Percentiles rank a stretch among this genome's conserved stretches.
phyloP scores from a whole-genome alignment of 805 yeast species.

The Candida chauliodis region DNA sequence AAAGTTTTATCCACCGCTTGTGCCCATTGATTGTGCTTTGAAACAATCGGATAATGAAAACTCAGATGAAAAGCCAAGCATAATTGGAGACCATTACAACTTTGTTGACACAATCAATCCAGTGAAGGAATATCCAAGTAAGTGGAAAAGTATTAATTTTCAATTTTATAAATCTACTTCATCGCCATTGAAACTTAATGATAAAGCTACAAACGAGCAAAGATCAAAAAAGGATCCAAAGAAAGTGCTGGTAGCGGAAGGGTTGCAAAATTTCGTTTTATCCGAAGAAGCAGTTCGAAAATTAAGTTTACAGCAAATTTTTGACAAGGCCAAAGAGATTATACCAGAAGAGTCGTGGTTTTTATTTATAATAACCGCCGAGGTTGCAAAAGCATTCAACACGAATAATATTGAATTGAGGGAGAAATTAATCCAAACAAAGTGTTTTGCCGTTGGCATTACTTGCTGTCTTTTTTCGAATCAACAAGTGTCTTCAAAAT shows the following conservation, averaged over 20 bases:
- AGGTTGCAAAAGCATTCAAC: constrained; percentile 71
- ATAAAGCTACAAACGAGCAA: constrained; percentile 12
- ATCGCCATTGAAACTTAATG: constrained; percentile 10
- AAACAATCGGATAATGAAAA: constrained; percentile 14
- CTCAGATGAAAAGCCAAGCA: constrained; percentile 17
- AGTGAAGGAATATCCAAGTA: constrained; percentile 46
- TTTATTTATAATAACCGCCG: constrained; percentile 58
- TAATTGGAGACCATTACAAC: constrained; percentile 40
- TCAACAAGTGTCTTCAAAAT: constrained; percentile 56
- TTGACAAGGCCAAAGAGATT: constrained; percentile 52
- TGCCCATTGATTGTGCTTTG: constrained; percentile 32
- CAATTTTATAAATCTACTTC: constrained; percentile 38
- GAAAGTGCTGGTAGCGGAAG: constrained; percentile 27
- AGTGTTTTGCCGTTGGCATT: constrained; percentile 66
- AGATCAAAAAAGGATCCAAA: constrained; percentile 8
- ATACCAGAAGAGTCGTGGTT: constrained; percentile 65
- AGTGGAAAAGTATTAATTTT: constrained; percentile 55
- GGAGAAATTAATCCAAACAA: constrained; percentile 55
- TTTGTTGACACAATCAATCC: constrained; percentile 44
- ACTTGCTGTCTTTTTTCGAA: constrained; percentile 55
- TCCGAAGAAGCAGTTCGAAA: constrained; percentile 56
- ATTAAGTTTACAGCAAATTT: constrained; percentile 56
- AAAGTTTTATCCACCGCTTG: constrained; percentile 47
- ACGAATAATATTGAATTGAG: constrained; percentile 54
- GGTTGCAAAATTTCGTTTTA: constrained; percentile 49